A percentile compares a stretch with the other conserved stretches of the same genome.
Evolutionary conservation across 345 rosid species (phyloP).

Genomic region (Dovyalis caffra): DNA sequence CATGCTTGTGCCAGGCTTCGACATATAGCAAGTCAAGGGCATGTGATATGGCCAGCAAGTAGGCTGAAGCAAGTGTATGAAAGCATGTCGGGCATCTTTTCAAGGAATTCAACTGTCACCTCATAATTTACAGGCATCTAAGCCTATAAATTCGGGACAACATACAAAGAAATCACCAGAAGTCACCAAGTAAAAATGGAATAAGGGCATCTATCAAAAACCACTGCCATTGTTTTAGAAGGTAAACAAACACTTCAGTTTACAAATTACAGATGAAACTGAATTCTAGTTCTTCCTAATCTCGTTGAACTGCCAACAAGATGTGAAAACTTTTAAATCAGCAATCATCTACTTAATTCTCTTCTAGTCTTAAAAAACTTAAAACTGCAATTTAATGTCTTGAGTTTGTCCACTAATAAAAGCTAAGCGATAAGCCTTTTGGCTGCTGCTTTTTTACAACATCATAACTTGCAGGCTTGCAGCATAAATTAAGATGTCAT

Average conservation of each 20-base stretch:
- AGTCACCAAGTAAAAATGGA: not conserved
- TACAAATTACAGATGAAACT: not conserved
- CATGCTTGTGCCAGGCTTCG: not conserved
- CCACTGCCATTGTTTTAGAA: not conserved
- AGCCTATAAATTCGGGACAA: not conserved
- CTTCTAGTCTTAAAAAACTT: not conserved
- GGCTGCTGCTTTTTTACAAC: not conserved
- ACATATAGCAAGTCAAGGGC: not conserved
- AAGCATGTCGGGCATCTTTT: not conserved
- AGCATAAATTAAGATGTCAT: not conserved
- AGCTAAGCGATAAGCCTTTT: constrained; percentile 4
- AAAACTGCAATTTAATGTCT: not conserved
- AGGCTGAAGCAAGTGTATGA: not conserved
- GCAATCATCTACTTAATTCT: not conserved
- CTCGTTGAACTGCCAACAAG: not conserved
- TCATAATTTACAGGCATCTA: not conserved
- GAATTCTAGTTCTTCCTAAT: not conserved
- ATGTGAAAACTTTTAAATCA: not conserved
- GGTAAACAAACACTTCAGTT: not conserved
- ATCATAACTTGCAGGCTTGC: not conserved
- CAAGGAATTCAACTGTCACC: not conserved
- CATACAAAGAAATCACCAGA: not conserved
- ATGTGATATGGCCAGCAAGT: not conserved
- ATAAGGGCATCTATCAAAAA: not conserved
- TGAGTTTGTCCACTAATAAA: not conserved